Conservation (phyloP, 192 early-diverging fungal species). For the Entophlyctis helioformis region DNA sequence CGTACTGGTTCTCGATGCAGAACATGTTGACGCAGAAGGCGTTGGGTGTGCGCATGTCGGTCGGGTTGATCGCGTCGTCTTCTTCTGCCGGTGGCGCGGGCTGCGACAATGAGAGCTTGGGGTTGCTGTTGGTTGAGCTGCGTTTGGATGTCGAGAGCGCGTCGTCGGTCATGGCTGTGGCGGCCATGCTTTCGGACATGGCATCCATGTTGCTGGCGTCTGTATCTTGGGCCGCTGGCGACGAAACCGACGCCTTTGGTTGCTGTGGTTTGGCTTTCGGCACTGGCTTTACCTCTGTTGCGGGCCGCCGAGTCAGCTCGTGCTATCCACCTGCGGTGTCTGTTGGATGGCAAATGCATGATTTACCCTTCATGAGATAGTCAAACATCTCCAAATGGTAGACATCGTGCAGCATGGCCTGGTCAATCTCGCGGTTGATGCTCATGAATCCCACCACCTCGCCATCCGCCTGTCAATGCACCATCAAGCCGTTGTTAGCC, state of each 20-base stretch:
- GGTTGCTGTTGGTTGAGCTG: too few relatives aligned
- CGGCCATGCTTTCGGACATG: too few relatives aligned
- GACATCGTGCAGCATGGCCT: constrained; percentile 13
- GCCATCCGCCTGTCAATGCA: constrained; percentile 15
- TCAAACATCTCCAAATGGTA: constrained; percentile 37
- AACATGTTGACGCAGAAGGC: constrained; percentile 34
- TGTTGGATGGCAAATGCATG: background rate
- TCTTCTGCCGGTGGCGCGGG: background rate
- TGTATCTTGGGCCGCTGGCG: too few relatives aligned
- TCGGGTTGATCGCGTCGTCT: background rate
- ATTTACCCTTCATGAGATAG: constrained; percentile 29
- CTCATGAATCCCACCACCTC: constrained; percentile 40
- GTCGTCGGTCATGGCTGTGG: too few relatives aligned
- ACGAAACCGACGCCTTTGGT: too few relatives aligned
- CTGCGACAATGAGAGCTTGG: too few relatives aligned
- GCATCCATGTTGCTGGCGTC: too few relatives aligned
- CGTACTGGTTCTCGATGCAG: constrained; percentile 31
- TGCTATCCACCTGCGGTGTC: too few relatives aligned
- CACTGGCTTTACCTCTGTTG: too few relatives aligned
- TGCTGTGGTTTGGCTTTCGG: too few relatives aligned
- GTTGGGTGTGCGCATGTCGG: constrained; percentile 15
- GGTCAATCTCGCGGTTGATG: constrained; percentile 28
- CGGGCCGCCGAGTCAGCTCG: too few relatives aligned
- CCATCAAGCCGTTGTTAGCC: constrained; percentile 1
- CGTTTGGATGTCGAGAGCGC: too few relatives aligned